Percentiles rank a stretch among this genome's conserved stretches.
Evolutionary conservation across 2,329 filamentous ascomycete species (phyloP).

Genomic region (Dactylella cylindrospora): DNA sequence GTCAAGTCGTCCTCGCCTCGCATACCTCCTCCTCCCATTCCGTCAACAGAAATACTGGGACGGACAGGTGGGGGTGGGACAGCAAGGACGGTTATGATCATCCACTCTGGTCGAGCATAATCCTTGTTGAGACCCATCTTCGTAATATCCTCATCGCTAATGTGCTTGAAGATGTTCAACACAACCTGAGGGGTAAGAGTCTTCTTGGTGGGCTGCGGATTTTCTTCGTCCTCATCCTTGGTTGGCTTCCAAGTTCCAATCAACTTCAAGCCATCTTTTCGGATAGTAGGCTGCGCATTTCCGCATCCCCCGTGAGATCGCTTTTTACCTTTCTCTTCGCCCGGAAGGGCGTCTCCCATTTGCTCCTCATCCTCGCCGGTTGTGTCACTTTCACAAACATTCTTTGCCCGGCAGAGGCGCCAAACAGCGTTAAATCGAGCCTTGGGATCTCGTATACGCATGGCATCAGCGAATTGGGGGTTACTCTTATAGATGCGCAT

Average conservation of each 20-base stretch:
- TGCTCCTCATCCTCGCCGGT: constrained; percentile 67
- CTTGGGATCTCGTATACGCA: constrained; percentile 87
- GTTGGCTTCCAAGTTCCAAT: constrained; percentile 71
- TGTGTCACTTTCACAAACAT: constrained; percentile 78
- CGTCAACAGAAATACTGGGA: constrained; percentile 95
- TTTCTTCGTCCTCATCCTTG: constrained; percentile 71
- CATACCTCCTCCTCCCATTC: constrained; percentile 78
- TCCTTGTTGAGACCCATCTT: constrained; percentile 91
- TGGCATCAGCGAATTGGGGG: constrained; percentile 76
- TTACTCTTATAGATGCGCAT: constrained; percentile 65
- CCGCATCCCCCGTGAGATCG: constrained; percentile 82
- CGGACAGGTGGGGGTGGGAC: constrained; percentile 94
- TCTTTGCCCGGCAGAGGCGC: constrained; percentile 86
- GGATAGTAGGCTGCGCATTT: constrained; percentile 83
- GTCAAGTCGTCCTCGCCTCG: constrained; percentile 98
- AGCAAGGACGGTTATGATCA: constrained; percentile 91
- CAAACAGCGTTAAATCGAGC: constrained; percentile 90
- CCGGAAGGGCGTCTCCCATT: constrained; percentile 40
- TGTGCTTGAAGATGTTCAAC: constrained; percentile 80
- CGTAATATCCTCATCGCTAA: constrained; percentile 75
- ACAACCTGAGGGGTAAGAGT: constrained; percentile 80
- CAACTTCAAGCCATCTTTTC: constrained; percentile 81
- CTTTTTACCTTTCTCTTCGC: constrained; percentile 51
- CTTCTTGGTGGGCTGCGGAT: constrained; percentile 74
- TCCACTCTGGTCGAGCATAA: constrained; percentile 96